Base-by-base conservation (phyloP, 2,329 filamentous ascomycete species). In the Tolypocladium ovalisporum region DNA sequence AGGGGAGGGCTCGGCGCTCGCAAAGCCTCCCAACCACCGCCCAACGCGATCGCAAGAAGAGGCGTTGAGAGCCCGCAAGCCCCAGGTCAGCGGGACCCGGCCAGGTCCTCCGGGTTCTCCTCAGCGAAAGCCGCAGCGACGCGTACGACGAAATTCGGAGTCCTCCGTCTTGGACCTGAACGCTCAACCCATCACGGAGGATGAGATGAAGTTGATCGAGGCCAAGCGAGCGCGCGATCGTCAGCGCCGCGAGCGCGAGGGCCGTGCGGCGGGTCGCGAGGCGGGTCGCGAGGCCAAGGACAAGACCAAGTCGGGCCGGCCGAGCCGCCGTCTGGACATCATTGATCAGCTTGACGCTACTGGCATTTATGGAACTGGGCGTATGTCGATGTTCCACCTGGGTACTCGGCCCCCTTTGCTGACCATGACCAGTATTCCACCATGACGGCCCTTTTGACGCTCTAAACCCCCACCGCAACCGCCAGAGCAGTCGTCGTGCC, bases 391-490 rank as follows among this genome's bases (percentile, higher is more conserved):
- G 15, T 17, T 17, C 10, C 29, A 17, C 27, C 8, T 34, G 34
- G 6, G 8, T 2, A 8, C 19, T 13, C 4, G 17, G 9, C 29
- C 3, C 27, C 19, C 5, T 52, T 47, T 40, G 56, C 47, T 59
- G n/a, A 53, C n/a, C 35, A n/a, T 36, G 56, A 10, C 42, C 66
- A 96, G 91, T 96, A 64, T 96, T 97, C 74, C 94, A 99, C 67
- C 94, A 99, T 68, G 94, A 97, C 67, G 94, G 94, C 1, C 94
- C 94, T 5, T 99, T 97, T 66, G 94, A 99, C 72, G 94, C 94
- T 24, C 89, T 94, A 70, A 96, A 96, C 71, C 91, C 94, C 5
- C 89, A 96, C 70, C 89, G 94, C 62, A 99, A 97, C 72, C 86
- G 89, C 58, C 88, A 89, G 68, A 89, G 86, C 65, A 86, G 87